Percentiles rank a stretch among this genome's conserved stretches.
Conservation (phyloP, 2,329 filamentous ascomycete genomes). For the Didymella lethalis region DNA sequence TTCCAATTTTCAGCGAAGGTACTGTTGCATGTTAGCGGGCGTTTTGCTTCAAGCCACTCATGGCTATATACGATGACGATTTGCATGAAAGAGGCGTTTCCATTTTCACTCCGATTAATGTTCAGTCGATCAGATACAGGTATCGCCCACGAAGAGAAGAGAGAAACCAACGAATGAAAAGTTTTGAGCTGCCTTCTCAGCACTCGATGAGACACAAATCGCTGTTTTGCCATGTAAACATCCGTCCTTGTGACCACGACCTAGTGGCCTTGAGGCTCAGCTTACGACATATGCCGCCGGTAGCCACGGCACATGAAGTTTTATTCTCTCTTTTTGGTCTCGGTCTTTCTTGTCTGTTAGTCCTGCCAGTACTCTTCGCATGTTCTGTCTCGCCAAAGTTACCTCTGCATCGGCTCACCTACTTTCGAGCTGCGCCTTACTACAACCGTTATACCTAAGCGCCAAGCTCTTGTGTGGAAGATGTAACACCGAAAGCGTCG, state of each 20-base stretch:
- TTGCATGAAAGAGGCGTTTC: conserved; percentile 40
- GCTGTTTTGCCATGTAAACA: conserved; percentile 13
- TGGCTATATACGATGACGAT: conserved; percentile 31
- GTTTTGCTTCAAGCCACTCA: conserved; percentile 25
- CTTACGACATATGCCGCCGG: background rate
- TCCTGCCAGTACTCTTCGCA: background rate
- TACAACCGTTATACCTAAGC: conserved; percentile 3
- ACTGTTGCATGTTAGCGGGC: conserved; percentile 39
- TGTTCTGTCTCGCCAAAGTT: conserved; percentile 4
- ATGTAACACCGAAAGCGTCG: conserved; percentile 7
- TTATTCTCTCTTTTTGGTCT: background rate
- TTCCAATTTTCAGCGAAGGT: conserved; percentile 12
- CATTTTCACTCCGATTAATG: conserved; percentile 7
- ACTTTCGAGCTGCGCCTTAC: background rate
- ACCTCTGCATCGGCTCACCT: conserved; percentile 11
- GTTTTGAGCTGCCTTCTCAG: background rate
- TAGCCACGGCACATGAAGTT: background rate
- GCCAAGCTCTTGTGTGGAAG: background rate
- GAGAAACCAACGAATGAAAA: conserved; percentile 3
- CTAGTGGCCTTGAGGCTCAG: conserved; percentile 8
- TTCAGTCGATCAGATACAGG: conserved; percentile 2
- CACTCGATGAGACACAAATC: conserved; percentile 7
- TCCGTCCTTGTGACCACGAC: conserved; percentile 5
- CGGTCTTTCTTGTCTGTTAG: background rate
- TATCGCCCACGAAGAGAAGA: background rate